Evolutionary conservation across 1,284 basidiomycete species (phyloP).

Genomic region (Trichosporon sp.): DNA sequence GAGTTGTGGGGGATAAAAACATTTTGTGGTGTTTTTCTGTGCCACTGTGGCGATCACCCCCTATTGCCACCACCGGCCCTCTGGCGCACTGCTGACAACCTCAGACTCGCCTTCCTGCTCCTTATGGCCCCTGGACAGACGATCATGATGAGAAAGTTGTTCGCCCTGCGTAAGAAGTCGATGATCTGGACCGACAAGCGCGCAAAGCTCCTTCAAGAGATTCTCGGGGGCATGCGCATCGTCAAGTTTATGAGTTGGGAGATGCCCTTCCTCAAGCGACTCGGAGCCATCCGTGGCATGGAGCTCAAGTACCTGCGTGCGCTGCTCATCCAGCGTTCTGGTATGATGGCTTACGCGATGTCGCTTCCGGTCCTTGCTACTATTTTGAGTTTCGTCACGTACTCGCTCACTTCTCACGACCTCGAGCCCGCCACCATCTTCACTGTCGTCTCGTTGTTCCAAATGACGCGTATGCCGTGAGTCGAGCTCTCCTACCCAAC

Average conservation of each 20-base stretch:
- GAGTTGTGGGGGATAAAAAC: background rate
- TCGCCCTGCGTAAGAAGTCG: constrained; percentile 63
- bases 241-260: constrained; percentile 67
- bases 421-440: constrained; percentile 63
- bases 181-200: constrained; percentile 75
- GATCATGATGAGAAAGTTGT: constrained; percentile 66
- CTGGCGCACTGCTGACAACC: constrained; percentile 4
- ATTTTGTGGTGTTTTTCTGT: background rate
- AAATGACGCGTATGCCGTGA: constrained; percentile 45
- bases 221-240: constrained; percentile 77
- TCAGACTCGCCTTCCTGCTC: constrained; percentile 60
- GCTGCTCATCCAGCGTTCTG: constrained; percentile 56
- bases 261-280: constrained; percentile 59
- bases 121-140: constrained; percentile 62
- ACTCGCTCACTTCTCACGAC: constrained; percentile 62
- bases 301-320: constrained; percentile 75
- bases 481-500: background rate
- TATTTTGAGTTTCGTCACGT: constrained; percentile 79
- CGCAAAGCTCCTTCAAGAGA: constrained; percentile 53
- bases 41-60: background rate
- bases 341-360: constrained; percentile 51
- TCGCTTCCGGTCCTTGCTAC: constrained; percentile 69
- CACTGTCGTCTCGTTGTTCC: constrained; percentile 75
- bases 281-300: constrained; percentile 63
- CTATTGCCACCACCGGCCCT: background rate